Evolutionary conservation across 306 rosid genomes (phyloP), one percentile per base, ranked within the genome.

Genomic region (Vigna nakashimae): DNA sequence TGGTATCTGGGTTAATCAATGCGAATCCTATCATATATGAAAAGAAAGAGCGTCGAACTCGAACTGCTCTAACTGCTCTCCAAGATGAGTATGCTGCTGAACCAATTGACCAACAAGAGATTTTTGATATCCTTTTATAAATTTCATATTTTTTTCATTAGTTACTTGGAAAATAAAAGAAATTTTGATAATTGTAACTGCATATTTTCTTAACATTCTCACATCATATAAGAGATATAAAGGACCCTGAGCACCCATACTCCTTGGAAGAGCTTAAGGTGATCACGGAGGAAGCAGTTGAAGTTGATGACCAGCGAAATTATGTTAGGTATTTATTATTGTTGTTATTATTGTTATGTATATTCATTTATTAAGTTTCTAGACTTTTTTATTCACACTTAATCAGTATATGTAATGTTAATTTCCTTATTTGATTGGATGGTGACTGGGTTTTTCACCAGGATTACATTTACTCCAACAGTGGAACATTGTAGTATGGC

Each of bases 401-500:
- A 36, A 28, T 40, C 12, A 50, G 65, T 17, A 60, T 51, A 40
- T 55, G 48, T 26, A 56, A 30, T 30, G 42, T 43, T 71, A 53
- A 6, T 78, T 69, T 65, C 20, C 4, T 76, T 79, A 4, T 53
- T 55, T 45, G 58, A 7, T 53, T 57, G 58, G 60, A 69, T 16
- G 10, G 65, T 26, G 16, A 56, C 66, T 80, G 38, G 71, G 71
- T 20, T 73, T 85, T 82, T 59, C 20, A 49, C 68, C 84, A 96
- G 97, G 84, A 96, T 96, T 62, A 96, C 94, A 7, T 96, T 96
- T 86, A 92, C 98, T 71, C 98, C 99, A 10, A 92, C 98, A 0
- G 96, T 96, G 71, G 92, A 91, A 86, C 99, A 96, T 84, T 96
- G 99, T 77, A 92, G 96, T 71, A 96, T 96, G 99, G 99, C 97